These are phyloP conservation scores for Puccinia horiana DNA, from an alignment of 1,284 basidiomycete genomes.

Conservation along the genomic window DNA sequence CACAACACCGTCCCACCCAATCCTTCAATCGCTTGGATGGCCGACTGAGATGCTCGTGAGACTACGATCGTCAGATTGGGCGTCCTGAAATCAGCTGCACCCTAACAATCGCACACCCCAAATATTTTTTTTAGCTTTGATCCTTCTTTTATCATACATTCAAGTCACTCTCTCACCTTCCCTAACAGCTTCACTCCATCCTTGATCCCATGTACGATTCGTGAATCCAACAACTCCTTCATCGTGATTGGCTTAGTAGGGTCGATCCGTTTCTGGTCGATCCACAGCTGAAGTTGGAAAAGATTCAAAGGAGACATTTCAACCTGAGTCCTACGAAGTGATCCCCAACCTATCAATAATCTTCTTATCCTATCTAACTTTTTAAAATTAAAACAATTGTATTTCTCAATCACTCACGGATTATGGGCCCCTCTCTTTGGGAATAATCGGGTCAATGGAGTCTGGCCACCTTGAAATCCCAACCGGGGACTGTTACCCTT, in stretches of 20 bases:
- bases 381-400: background rate
- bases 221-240: slow-evolving; percentile 76
- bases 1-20: slow-evolving; percentile 82
- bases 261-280: slow-evolving; percentile 78
- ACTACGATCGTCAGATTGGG: slow-evolving; percentile 75
- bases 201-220: slow-evolving; percentile 82
- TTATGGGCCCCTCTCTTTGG: slow-evolving; percentile 94
- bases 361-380: background rate
- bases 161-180: slow-evolving; percentile 67
- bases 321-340: slow-evolving; percentile 63
- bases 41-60: slow-evolving; percentile 80
- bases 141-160: background rate
- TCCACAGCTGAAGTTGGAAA: slow-evolving; percentile 84
- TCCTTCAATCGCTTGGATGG: slow-evolving; percentile 79
- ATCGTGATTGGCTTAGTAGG: slow-evolving; percentile 85
- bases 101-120: slow-evolving; percentile 61
- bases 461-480: slow-evolving; percentile 94
- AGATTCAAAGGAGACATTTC: slow-evolving; percentile 81
- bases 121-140: no score
- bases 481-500: slow-evolving; percentile 71
- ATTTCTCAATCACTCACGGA: slow-evolving; percentile 63
- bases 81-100: slow-evolving; percentile 69
- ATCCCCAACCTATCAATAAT: background rate
- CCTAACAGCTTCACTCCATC: slow-evolving; percentile 84
- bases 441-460: slow-evolving; percentile 83